Percentiles rank a stretch among this genome's conserved stretches.
Conservation (phyloP, 768 basidiomycete species). For the Agrocybe chaxingu region DNA sequence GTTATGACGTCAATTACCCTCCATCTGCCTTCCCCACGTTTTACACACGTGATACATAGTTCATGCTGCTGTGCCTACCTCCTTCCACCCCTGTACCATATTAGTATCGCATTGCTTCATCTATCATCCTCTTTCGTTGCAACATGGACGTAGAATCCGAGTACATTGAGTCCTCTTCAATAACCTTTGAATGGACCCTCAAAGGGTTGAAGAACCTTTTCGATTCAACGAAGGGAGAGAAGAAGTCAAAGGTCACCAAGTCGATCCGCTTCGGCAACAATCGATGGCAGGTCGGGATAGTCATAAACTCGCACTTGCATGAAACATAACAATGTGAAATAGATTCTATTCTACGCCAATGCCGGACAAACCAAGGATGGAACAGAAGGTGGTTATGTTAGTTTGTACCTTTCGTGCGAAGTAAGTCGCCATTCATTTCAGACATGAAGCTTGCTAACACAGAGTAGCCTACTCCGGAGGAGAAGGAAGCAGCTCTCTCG, state of each 20-base stretch:
- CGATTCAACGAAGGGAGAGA: slow-evolving; percentile 75
- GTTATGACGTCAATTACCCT: not conserved
- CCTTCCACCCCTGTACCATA: not conserved
- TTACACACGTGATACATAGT: no score
- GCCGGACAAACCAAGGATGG: slow-evolving; percentile 61
- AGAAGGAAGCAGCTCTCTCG: slow-evolving; percentile 62
- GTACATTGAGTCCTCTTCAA: slow-evolving; percentile 49
- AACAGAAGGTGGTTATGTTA: slow-evolving; percentile 54
- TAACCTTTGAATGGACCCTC: slow-evolving; percentile 78
- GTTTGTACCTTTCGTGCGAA: slow-evolving; percentile 81
- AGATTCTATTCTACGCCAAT: slow-evolving; percentile 85
- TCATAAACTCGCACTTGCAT: not conserved
- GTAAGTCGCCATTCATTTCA: slow-evolving; percentile 35
- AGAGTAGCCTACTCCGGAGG: slow-evolving; percentile 68
- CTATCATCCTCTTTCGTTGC: not conserved
- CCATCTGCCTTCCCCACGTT: no score
- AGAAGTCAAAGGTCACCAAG: slow-evolving; percentile 75
- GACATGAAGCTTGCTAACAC: not conserved
- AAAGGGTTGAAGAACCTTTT: slow-evolving; percentile 68
- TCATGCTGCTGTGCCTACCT: not conserved
- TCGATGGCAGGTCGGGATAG: slow-evolving; percentile 59
- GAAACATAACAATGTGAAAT: slow-evolving; percentile 11
- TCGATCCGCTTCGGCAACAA: slow-evolving; percentile 76
- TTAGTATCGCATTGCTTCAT: not conserved
- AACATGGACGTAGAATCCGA: slow-evolving; percentile 24